Evolutionary conservation across 768 basidiomycete species (phyloP).

Genomic region (Psilocybe sp.): DNA sequence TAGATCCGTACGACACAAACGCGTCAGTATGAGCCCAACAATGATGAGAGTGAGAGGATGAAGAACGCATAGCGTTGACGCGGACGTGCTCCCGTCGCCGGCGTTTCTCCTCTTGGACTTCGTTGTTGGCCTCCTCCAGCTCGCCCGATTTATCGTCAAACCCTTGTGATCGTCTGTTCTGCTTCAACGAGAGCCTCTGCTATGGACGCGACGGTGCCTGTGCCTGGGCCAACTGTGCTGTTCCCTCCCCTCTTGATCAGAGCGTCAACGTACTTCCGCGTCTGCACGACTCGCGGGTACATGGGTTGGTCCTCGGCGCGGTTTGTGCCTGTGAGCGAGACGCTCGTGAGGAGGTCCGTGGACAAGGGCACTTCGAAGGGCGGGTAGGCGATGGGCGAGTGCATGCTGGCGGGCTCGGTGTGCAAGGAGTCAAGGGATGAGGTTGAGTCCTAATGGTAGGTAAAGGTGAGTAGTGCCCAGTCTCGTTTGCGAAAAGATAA

Average conservation of each 20-base stretch:
- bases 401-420: slow-evolving; percentile 65
- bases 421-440: slow-evolving; percentile 58
- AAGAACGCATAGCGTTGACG: slow-evolving; percentile 69
- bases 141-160: too few relatives aligned
- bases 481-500: slow-evolving; percentile 5
- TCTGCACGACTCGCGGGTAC: slow-evolving; percentile 69
- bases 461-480: neutral
- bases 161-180: slow-evolving; percentile 9
- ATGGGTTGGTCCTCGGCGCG: slow-evolving; percentile 96
- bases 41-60: too few relatives aligned
- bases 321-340: slow-evolving; percentile 90
- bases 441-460: slow-evolving; percentile 16
- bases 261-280: slow-evolving; percentile 23
- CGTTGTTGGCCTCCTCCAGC: slow-evolving; percentile 10
- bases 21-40: too few relatives aligned
- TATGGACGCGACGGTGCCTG: slow-evolving; percentile 21
- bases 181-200: slow-evolving; percentile 18
- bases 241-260: slow-evolving; percentile 15
- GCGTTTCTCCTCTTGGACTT: slow-evolving; percentile 13
- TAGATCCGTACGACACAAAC: too few relatives aligned
- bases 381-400: slow-evolving; percentile 82
- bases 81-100: slow-evolving; percentile 60
- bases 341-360: slow-evolving; percentile 89
- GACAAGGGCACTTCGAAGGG: slow-evolving; percentile 84
- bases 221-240: slow-evolving; percentile 26